Percentiles rank a stretch among this genome's conserved stretches.
Conservation (phyloP, 129 eudicot species). For the Pulicaria dysenterica region DNA sequence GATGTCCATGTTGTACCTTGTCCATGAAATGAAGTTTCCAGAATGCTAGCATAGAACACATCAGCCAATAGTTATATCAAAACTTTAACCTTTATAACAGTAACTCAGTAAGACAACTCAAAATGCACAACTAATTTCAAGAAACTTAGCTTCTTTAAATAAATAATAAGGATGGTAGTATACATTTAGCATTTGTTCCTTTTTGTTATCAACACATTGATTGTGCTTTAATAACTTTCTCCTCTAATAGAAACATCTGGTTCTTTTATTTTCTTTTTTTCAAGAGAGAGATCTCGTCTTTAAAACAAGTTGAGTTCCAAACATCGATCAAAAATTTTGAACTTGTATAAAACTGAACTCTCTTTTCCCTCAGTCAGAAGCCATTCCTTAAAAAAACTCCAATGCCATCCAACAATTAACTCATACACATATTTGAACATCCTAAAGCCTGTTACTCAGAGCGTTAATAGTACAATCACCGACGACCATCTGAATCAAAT, state of each 20-base stretch:
- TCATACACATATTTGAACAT: too few relatives aligned
- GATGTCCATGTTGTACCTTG: not conserved
- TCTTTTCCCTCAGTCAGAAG: conserved; percentile 3
- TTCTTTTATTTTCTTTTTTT: not conserved
- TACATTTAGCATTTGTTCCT: not conserved
- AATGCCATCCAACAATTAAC: not conserved
- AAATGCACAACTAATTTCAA: conserved; percentile 7
- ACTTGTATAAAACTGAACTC: not conserved
- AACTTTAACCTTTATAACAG: not conserved
- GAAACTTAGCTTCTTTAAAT: not conserved
- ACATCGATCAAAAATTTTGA: not conserved
- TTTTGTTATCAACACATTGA: not conserved
- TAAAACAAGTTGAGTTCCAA: conserved; percentile 13
- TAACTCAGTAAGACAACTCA: not conserved
- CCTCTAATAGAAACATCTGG: conserved; percentile 11
- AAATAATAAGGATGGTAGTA: not conserved
- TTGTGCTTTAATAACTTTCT: conserved; percentile 16
- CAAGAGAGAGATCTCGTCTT: not conserved
- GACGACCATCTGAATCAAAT: too few relatives aligned
- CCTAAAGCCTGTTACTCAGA: too few relatives aligned
- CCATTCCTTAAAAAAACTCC: not conserved
- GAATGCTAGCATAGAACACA: not conserved
- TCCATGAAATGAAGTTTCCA: not conserved
- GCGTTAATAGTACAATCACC: too few relatives aligned
- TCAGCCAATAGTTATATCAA: not conserved